Evolutionary conservation across 768 basidiomycete genomes (phyloP).

Genomic region (Boletus vermiculosoides): DNA sequence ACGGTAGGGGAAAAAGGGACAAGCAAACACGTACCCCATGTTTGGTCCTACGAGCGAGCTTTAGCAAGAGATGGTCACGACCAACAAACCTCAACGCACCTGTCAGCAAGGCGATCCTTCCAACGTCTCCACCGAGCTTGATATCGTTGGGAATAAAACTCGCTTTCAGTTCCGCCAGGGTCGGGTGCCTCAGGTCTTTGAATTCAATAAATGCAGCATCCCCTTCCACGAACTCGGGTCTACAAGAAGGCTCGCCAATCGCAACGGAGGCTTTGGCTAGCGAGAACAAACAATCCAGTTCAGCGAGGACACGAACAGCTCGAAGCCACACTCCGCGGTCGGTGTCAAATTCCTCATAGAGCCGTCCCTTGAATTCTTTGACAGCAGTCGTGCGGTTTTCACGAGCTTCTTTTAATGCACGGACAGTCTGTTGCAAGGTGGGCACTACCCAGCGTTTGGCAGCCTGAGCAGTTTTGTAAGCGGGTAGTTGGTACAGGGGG

Average conservation of each 20-base stretch:
- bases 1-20: neutral
- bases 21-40: conserved; percentile 65
- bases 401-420: conserved; percentile 87
- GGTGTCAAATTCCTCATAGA: conserved; percentile 79
- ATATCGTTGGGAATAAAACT: conserved; percentile 95
- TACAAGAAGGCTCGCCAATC: conserved; percentile 90
- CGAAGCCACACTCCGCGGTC: conserved; percentile 81
- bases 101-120: conserved; percentile 82
- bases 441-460: conserved; percentile 77
- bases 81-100: conserved; percentile 44
- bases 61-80: neutral
- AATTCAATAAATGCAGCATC: conserved; percentile 85
- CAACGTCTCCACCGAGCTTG: conserved; percentile 71
- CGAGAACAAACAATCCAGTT: conserved; percentile 95
- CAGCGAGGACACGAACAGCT: conserved; percentile 82
- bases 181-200: conserved; percentile 86
- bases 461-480: conserved; percentile 42
- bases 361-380: conserved; percentile 77
- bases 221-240: conserved; percentile 83
- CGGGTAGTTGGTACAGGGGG: neutral
- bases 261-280: conserved; percentile 86
- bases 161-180: conserved; percentile 62
- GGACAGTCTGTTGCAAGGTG: conserved; percentile 66
- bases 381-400: conserved; percentile 80
- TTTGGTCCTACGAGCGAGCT: conserved; percentile 58